Base-by-base conservation (phyloP, 768 basidiomycete genomes). In the Kwoniella mangroviensis region DNA sequence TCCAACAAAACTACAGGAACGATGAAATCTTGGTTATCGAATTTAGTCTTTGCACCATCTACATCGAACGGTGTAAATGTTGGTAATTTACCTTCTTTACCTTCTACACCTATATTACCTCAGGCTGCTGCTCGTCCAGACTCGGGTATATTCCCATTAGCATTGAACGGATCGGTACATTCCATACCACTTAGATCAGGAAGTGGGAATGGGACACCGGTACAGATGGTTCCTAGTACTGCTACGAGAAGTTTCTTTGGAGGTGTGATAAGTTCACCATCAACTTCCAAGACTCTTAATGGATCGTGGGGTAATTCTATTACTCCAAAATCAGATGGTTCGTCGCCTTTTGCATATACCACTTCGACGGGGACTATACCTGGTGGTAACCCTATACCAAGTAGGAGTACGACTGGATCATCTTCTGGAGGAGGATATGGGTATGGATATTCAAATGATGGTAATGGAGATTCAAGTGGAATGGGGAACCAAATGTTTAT, bases 21-120 rank as follows among this genome's bases (percentile, higher is more conserved):
- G 2, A 64, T 75, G 54, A 56, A 71, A 56, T 78, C 77, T 2
- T 78, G 78, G 71, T 78, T 78, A 63, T 76, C 79, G 15, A 58
- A 64, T 3, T 61, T 80, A 17, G 45, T 77, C 5, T 68, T 61
- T 28, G 51, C 51, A 41, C 51, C 54, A 41, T 42, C 43, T 41
- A 22, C 60, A 6, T 40, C 49, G 3, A 59, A 26, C 19, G 40
- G 43, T 26, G 21, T 54, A 24, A 54, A 54, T 15, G 45, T 12
- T 15, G 34, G 24, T 5, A 28, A 19, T 17, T 34, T 66, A 49
- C 55, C 56, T 42, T 60, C 26, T 17, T 49, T 60, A 45, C 61
- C 61, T 40, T 40, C 52, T 42, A 53, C 53, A 24, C 45, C 68
- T 13, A 64, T 26, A 24, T 19, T 73, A 15, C 74, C 74, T 4